These are phyloP conservation scores for Xylariaceae sp. DNA, from an alignment of 2,329 filamentous ascomycete species.

Conservation along the genomic window DNA sequence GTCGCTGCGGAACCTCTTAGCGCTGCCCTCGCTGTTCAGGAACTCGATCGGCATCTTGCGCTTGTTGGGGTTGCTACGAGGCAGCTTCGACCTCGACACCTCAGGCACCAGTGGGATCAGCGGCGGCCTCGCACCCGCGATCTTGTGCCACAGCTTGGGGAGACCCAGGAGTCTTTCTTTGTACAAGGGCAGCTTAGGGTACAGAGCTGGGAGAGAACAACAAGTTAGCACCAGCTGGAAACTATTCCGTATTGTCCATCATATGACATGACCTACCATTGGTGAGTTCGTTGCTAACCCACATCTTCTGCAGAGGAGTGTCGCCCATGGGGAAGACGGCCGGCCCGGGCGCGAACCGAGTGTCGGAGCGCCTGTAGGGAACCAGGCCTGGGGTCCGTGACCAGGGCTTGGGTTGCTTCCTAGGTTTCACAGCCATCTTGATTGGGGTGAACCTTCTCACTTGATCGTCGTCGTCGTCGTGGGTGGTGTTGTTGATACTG, in stretches of 20 bases:
- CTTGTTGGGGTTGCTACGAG: constrained; percentile 26
- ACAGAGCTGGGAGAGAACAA: constrained; percentile 15
- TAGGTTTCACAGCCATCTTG: no score
- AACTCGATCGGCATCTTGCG: constrained; percentile 28
- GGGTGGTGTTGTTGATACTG: not conserved
- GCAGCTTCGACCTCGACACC: constrained; percentile 16
- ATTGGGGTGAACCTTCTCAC: no score
- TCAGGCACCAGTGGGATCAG: constrained; percentile 24
- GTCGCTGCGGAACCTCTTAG: constrained; percentile 16
- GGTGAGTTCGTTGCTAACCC: constrained; percentile 24
- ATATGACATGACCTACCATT: constrained; percentile 19
- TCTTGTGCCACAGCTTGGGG: constrained; percentile 6
- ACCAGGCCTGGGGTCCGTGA: no score
- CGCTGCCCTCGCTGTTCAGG: constrained; percentile 7
- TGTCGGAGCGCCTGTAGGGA: constrained; percentile 18
- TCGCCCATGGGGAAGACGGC: constrained; percentile 35
- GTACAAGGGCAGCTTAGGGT: constrained; percentile 14
- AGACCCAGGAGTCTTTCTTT: constrained; percentile 8
- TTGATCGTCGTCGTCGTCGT: not conserved
- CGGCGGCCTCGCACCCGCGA: constrained; percentile 2
- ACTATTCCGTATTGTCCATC: not conserved
- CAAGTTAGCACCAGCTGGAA: not conserved
- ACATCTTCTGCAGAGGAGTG: constrained; percentile 31
- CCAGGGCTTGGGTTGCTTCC: no score
- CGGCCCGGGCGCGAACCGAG: constrained; percentile 27